Base-by-base conservation (phyloP, 2,329 filamentous ascomycete species). In the Phyllachora maydis region DNA sequence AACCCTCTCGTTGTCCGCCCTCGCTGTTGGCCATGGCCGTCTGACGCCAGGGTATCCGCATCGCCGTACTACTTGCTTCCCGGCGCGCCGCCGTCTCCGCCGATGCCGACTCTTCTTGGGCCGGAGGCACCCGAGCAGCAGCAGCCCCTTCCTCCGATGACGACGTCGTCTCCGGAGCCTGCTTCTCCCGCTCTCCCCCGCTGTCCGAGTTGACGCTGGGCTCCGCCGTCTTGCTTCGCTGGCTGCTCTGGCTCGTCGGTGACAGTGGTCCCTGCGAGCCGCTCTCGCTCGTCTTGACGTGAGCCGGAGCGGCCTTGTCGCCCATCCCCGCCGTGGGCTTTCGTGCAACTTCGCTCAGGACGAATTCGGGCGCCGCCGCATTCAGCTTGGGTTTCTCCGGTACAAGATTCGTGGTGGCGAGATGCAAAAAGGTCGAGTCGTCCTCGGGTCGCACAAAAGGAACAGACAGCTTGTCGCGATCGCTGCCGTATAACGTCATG, bases 401-500 rank as follows among this genome's bases (percentile, higher is more conserved):
- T 6, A 51, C 30, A n/a, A 59, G 31, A 28, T 59, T 62, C 19
- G 58, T 56, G 2, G 75, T 82, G 36, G 56, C 67, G 23, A 95
- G 59, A 35, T 71, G 65, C 36, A 76, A 88, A 52, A 90, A 95
- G 1, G 68, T 50, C 4, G 55, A 58, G 27, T 92, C 81, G 36
- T 91, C 74, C 45, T 95, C 88, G 1, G 88, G 88, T 14, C 88
- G 69, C 19, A 92, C 82, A 34, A 98, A 75, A 3, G 88, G 88
- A 16, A 98, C 73, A 10, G 78, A 82, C 8, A 95, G 56, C 39
- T 85, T 88, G 42, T 77, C 81, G 21, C 75, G 65, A 28, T 91
- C 79, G 39, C 81, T 76, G 35, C 90, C 79, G 35, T 82, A 83
- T 14, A 95, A 56, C 0, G 76, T 75, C 55, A 98, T 67, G 32